Conservation (phyloP, 805 yeast species). For the Nakazawaea laoshanensis region DNA sequence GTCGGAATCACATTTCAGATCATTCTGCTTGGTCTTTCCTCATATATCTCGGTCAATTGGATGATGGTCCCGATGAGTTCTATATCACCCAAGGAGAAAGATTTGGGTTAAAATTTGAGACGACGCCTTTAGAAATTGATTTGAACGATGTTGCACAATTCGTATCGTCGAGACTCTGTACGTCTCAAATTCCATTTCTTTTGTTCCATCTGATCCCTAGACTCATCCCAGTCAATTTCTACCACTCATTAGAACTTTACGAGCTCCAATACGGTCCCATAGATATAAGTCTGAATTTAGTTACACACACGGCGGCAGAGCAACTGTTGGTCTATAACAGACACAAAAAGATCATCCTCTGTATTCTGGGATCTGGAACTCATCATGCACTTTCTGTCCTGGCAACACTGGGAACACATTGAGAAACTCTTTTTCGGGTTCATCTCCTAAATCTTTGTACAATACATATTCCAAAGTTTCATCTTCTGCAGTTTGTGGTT, state of each 20-base stretch:
- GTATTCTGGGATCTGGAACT: constrained; percentile 62
- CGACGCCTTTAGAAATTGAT: too few species aligned
- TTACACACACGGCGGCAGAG: too few species aligned
- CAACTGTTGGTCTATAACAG: too few species aligned
- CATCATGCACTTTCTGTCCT: constrained; percentile 61
- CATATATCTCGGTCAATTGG: not conserved
- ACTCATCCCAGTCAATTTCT: not conserved
- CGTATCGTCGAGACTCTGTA: not conserved
- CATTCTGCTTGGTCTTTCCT: constrained; percentile 2
- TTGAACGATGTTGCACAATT: not conserved
- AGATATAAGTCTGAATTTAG: too few species aligned
- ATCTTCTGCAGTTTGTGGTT: constrained; percentile 19
- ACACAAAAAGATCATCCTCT: constrained; percentile 15
- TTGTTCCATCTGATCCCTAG: not conserved
- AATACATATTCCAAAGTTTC: constrained; percentile 52
- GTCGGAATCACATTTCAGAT: not conserved
- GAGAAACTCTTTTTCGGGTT: constrained; percentile 41
- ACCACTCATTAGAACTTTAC: constrained; percentile 1
- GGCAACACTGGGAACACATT: constrained; percentile 73
- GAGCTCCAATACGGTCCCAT: too few species aligned
- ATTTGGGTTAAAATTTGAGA: not conserved
- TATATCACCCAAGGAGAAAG: not conserved
- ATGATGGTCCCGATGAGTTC: not conserved
- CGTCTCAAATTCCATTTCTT: not conserved
- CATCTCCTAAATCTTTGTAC: constrained; percentile 48